Base-by-base conservation (phyloP, 2,329 filamentous ascomycete species). In the Monilinia fructigena region DNA sequence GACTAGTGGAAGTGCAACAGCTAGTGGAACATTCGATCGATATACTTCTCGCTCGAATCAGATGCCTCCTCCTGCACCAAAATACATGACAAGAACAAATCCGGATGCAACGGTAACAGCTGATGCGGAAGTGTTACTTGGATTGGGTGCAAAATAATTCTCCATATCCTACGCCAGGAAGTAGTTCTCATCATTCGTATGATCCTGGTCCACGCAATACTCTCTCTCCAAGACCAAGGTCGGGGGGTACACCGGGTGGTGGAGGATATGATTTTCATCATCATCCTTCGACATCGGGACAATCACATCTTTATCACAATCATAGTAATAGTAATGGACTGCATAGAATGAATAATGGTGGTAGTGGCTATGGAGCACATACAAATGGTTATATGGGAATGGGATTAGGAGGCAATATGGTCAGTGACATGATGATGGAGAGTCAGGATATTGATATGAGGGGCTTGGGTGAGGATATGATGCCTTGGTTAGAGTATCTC, bases 371-470 rank as follows among this genome's bases (percentile, higher is more conserved):
- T 35, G 59, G 59, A 20, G 42, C 56, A 8, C 26, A 60, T 48
- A 23, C 66, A 54, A 67, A 68, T 70, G 58, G 65, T 58, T 70
- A 69, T 58, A 65, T 71, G 60, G 72, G 74, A 7, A 71, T 76
- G 60, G 72, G 74, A 11, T 70, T 76, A 0, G 73, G 72, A 6
- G 71, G 70, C 18, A 18, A 56, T 26, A 14, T 35, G 42, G 52
- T 67, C 75, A 56, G 78, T 0, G 52, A 79, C 69, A 89, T 93
- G 78, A 87, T 90, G 68, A 91, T 93, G 70, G 87, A 92, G 74
- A 89, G 86, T 68, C 89, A 91, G 69, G 89, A 93, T 70, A 86
- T 94, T 45, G 89, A 93, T 70, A 89, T 93, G 81, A 86, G 84
- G 31, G 80, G 85, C 5, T 78, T 93, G 23, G 87, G 86, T 1